phyloP scores from a whole-genome alignment of 768 basidiomycete species.

The Dentipellis fragilis region DNA sequence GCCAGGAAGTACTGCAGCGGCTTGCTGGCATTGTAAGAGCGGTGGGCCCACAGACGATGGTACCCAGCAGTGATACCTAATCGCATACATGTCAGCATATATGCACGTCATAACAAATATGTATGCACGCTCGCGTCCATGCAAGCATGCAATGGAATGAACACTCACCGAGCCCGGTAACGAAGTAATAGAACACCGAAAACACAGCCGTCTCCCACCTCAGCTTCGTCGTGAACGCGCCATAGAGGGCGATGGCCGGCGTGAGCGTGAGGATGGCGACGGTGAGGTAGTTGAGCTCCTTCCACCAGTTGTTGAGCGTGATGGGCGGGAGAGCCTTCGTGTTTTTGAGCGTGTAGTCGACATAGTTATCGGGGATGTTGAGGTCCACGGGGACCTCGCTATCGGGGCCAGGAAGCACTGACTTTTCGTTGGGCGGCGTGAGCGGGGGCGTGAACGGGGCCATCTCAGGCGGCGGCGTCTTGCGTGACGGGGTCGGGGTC shows the following conservation, averaged over 20 bases:
- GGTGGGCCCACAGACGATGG: conserved; percentile 95
- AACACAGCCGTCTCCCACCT: conserved; percentile 69
- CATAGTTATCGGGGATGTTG: conserved; percentile 49
- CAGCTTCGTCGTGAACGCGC: conserved; percentile 54
- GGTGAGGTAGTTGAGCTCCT: conserved; percentile 72
- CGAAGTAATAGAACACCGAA: conserved; percentile 58
- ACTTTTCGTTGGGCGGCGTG: background rate
- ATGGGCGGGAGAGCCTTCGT: conserved; percentile 41
- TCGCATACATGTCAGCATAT: background rate
- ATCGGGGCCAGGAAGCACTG: conserved; percentile 1
- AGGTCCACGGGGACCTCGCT: conserved; percentile 22
- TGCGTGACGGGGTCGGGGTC: conserved; percentile 7
- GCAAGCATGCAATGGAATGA: background rate
- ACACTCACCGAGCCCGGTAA: conserved; percentile 70
- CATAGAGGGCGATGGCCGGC: conserved; percentile 66
- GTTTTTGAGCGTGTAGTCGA: conserved; percentile 39
- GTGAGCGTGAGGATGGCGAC: conserved; percentile 62
- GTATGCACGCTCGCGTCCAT: background rate
- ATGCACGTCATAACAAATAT: background rate
- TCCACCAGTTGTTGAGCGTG: conserved; percentile 31
- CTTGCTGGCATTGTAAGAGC: conserved; percentile 84
- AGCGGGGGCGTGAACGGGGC: conserved; percentile 15
- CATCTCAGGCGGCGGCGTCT: conserved; percentile 14
- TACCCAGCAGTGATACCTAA: conserved; percentile 87
- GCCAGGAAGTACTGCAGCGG: conserved; percentile 83